Evolutionary conservation across 2,329 filamentous ascomycete genomes (phyloP).

Genomic region (Stromatinia cepivora): DNA sequence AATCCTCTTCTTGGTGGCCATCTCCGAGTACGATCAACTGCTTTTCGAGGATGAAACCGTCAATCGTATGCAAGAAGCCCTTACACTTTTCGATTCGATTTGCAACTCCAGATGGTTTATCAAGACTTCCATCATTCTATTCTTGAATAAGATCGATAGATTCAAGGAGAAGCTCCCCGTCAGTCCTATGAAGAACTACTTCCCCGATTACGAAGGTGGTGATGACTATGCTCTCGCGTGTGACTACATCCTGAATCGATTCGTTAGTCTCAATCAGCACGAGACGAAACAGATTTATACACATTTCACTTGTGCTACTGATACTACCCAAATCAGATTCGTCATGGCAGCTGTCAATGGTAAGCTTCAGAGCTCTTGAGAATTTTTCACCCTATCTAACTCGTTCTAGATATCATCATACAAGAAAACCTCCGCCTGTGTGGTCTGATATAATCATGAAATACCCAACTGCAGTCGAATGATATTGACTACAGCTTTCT

Average conservation of each 20-base stretch:
- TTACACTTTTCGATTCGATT: constrained; percentile 84
- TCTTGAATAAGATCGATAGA: constrained; percentile 87
- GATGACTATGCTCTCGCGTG: constrained; percentile 94
- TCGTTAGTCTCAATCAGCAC: constrained; percentile 97
- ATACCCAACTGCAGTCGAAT: constrained; percentile 17
- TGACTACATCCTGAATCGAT: constrained; percentile 98
- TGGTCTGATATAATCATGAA: constrained; percentile 75
- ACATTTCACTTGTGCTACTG: constrained; percentile 97
- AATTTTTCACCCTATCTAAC: constrained; percentile 46
- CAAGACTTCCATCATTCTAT: constrained; percentile 84
- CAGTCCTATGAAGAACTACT: constrained; percentile 86
- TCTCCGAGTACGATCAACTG: constrained; percentile 96
- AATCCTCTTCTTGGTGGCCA: constrained; percentile 88
- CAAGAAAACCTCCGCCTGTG: constrained; percentile 98
- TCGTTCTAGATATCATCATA: constrained; percentile 87
- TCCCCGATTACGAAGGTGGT: constrained; percentile 90
- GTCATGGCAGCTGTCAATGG: constrained; percentile 99
- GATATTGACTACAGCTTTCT: constrained; percentile 24
- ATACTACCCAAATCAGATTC: constrained; percentile 98
- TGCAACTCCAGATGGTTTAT: constrained; percentile 90
- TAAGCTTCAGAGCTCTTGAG: constrained; percentile 49
- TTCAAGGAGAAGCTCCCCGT: constrained; percentile 83
- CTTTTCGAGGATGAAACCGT: constrained; percentile 95
- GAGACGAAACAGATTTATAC: constrained; percentile 99
- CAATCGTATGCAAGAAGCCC: constrained; percentile 89